Conservation (phyloP, 176 grass and related monocot species). For the Pharus latifolius region DNA sequence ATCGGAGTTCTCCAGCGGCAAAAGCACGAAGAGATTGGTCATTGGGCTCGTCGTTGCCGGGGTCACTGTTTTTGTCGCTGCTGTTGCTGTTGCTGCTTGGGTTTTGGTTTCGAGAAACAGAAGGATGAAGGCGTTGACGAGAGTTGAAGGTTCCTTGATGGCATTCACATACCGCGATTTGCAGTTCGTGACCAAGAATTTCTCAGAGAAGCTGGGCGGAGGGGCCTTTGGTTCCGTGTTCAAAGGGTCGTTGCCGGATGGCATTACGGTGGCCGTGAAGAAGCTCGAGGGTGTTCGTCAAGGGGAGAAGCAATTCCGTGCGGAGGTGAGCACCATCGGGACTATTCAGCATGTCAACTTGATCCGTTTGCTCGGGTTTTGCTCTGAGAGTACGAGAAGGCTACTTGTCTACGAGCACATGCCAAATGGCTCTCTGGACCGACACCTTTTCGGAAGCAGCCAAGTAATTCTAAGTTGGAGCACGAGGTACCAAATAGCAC, state of each 20-base stretch:
- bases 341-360: slow-evolving; percentile 60
- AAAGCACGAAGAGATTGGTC: not conserved
- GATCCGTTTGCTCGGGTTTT: slow-evolving; percentile 44
- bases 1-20: slow-evolving; percentile 20
- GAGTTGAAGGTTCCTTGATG: slow-evolving; percentile 18
- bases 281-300: slow-evolving; percentile 49
- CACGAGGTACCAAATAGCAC: slow-evolving; percentile 36
- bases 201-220: slow-evolving; percentile 56
- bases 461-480: slow-evolving; percentile 23
- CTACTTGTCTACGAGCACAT: slow-evolving; percentile 63
- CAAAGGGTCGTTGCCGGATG: slow-evolving; percentile 20
- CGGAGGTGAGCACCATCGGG: slow-evolving; percentile 59
- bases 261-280: slow-evolving; percentile 38
- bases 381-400: slow-evolving; percentile 26
- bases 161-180: slow-evolving; percentile 43
- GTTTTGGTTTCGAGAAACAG: not conserved
- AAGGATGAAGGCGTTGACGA: not conserved
- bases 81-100: not conserved
- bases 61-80: not conserved
- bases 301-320: slow-evolving; percentile 72
- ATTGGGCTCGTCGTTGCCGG: not conserved
- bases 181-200: slow-evolving; percentile 42
- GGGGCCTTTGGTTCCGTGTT: slow-evolving; percentile 60
- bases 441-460: slow-evolving; percentile 16
- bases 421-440: slow-evolving; percentile 32